Percentiles rank a stretch among this genome's conserved stretches.
phyloP scores from a whole-genome alignment of 768 basidiomycete species.

The Russula dissimulans region DNA sequence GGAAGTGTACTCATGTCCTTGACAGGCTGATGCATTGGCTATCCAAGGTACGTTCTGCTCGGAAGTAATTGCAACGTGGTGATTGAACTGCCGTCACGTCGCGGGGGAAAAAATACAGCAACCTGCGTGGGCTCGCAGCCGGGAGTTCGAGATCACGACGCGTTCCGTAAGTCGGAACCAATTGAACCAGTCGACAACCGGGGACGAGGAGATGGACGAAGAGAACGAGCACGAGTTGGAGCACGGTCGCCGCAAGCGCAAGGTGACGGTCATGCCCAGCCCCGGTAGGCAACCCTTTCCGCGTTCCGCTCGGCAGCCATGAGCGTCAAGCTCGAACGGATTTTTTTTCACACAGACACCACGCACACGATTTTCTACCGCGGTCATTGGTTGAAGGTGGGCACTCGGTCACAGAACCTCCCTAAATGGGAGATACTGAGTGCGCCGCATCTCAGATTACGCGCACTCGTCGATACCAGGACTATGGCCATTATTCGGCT shows the following conservation, averaged over 20 bases:
- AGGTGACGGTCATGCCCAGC: slow-evolving; percentile 81
- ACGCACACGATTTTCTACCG: slow-evolving; percentile 86
- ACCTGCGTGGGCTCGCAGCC: slow-evolving; percentile 82
- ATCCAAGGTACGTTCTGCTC: slow-evolving; percentile 48
- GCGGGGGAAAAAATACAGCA: slow-evolving; percentile 40
- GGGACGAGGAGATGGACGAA: slow-evolving; percentile 66
- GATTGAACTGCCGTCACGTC: not conserved
- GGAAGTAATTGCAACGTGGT: not conserved
- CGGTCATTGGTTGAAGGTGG: slow-evolving; percentile 81
- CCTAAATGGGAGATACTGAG: slow-evolving; percentile 12
- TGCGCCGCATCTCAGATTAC: slow-evolving; percentile 47
- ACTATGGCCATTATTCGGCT: slow-evolving; percentile 63
- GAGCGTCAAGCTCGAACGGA: slow-evolving; percentile 6
- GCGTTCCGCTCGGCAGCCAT: not conserved
- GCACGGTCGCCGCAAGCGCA: slow-evolving; percentile 64
- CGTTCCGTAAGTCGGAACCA: slow-evolving; percentile 60
- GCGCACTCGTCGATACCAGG: slow-evolving; percentile 65
- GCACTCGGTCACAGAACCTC: slow-evolving; percentile 12
- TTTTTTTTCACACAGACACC: slow-evolving; percentile 42
- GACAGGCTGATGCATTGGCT: slow-evolving; percentile 87
- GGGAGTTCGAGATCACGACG: slow-evolving; percentile 86
- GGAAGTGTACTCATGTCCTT: slow-evolving; percentile 4
- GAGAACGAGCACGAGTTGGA: slow-evolving; percentile 52
- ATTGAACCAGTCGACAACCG: slow-evolving; percentile 57
- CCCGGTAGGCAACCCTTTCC: slow-evolving; percentile 40